Evolutionary conservation across 2,329 filamentous ascomycete genomes (phyloP).

Genomic region (Geoglossum cookeanum): DNA sequence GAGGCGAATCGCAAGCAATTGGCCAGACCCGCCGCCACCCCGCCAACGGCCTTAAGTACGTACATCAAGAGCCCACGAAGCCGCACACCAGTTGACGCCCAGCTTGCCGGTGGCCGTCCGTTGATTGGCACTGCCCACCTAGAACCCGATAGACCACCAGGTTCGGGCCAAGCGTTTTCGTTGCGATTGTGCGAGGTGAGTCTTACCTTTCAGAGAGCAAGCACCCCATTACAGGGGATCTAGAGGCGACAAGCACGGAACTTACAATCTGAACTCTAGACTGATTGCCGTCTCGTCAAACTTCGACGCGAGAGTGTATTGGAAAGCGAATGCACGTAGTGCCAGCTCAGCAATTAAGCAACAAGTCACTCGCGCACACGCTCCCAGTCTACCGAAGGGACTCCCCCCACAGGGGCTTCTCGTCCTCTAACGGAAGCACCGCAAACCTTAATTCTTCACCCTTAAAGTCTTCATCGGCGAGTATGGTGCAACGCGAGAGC

Average conservation of each 20-base stretch:
- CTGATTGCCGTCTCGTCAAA: constrained; percentile 3
- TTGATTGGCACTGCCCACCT: not conserved
- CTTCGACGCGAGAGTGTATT: not conserved
- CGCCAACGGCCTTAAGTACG: not conserved
- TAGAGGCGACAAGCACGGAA: not conserved
- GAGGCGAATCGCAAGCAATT: constrained; percentile 3
- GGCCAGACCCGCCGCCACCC: not conserved
- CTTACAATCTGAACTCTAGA: not conserved
- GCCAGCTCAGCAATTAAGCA: constrained; percentile 2
- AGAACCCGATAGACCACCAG: not conserved
- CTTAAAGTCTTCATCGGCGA: not conserved
- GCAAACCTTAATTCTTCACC: not conserved
- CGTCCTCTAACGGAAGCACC: not conserved
- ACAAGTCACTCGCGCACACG: constrained; percentile 2
- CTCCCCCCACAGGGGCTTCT: not conserved
- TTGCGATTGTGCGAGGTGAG: not conserved
- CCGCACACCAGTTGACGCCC: not conserved
- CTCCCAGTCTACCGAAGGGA: not conserved
- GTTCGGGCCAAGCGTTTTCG: not conserved
- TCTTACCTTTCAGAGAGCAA: not conserved
- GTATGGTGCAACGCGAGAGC: not conserved
- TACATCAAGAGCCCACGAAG: constrained; percentile 1
- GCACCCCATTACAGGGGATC: not conserved
- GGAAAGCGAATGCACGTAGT: constrained; percentile 3
- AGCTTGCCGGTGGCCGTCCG: not conserved